A percentile compares a stretch with the other conserved stretches of the same genome.
Evolutionary conservation across 2,329 filamentous ascomycete species (phyloP).

Genomic region (Pyrenochaeta sp.): DNA sequence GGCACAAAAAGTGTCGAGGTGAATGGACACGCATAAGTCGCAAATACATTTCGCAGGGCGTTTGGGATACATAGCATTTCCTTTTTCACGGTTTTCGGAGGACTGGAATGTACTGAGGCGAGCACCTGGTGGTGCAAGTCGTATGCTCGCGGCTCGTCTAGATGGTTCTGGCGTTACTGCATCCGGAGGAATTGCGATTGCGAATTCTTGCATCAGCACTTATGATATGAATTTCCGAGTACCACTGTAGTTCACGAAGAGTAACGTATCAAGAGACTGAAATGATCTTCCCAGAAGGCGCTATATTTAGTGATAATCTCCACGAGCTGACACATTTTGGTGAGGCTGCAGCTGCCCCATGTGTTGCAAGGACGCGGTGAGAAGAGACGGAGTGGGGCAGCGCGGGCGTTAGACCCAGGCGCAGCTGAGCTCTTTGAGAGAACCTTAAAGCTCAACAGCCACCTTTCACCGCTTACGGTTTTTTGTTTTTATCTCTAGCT

Average conservation of each 20-base stretch:
- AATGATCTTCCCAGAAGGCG: background rate
- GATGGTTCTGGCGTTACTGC: conserved; percentile 26
- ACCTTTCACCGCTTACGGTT: background rate
- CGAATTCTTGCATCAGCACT: conserved; percentile 9
- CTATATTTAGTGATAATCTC: conserved; percentile 41
- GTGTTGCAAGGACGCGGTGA: conserved; percentile 34
- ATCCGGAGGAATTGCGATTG: conserved; percentile 10
- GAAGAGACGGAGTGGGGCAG: conserved; percentile 38
- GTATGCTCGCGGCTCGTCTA: conserved; percentile 14
- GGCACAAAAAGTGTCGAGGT: conserved; percentile 16
- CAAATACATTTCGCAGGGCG: conserved; percentile 7
- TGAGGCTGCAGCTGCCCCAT: conserved; percentile 16
- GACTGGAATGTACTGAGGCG: conserved; percentile 9
- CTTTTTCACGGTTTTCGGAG: conserved; percentile 12
- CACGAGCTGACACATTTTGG: conserved; percentile 25
- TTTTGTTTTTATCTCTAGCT: conserved; percentile 3
- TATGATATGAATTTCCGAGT: no score
- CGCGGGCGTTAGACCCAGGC: conserved; percentile 28
- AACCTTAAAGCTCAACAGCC: conserved; percentile 21
- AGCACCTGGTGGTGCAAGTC: conserved; percentile 5
- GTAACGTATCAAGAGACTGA: conserved; percentile 8
- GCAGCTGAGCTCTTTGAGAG: conserved; percentile 25
- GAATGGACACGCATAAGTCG: conserved; percentile 25
- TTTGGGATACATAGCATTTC: conserved; percentile 8
- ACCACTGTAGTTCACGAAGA: conserved; percentile 3